Evolutionary conservation across 129 eudicot species (phyloP).

Genomic region (Arctium minus): DNA sequence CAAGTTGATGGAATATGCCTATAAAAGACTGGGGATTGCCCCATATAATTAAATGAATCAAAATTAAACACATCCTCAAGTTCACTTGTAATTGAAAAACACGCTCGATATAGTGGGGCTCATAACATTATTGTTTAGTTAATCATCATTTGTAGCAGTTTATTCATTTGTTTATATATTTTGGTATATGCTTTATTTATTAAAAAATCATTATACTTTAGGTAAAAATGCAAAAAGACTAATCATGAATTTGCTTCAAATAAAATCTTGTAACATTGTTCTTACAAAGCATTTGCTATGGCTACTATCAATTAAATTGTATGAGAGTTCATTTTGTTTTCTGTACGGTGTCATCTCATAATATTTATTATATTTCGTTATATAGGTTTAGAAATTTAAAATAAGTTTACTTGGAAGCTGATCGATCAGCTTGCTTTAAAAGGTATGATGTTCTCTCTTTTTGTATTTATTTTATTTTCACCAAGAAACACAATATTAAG

Average conservation of each 20-base stretch:
- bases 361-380: background rate
- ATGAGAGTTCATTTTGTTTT: background rate
- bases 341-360: background rate
- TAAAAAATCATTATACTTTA: too few relatives aligned
- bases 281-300: background rate
- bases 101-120: too few relatives aligned
- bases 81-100: too few relatives aligned
- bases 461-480: background rate
- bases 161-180: background rate
- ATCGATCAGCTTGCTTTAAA: background rate
- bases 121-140: too few relatives aligned
- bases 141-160: background rate
- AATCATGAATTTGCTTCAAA: background rate
- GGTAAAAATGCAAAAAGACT: too few relatives aligned
- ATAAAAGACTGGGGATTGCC: background rate
- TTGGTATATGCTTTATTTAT: too few relatives aligned
- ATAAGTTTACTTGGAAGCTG: background rate
- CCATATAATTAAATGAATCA: too few relatives aligned
- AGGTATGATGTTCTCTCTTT: background rate
- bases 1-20: background rate
- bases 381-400: background rate
- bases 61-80: background rate
- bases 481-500: background rate
- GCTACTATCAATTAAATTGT: background rate
- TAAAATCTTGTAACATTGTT: background rate